Percentiles rank a stretch among this genome's conserved stretches.
Evolutionary conservation across 257 asterid species (phyloP).

Genomic region (Cynanchum wilfordii): DNA sequence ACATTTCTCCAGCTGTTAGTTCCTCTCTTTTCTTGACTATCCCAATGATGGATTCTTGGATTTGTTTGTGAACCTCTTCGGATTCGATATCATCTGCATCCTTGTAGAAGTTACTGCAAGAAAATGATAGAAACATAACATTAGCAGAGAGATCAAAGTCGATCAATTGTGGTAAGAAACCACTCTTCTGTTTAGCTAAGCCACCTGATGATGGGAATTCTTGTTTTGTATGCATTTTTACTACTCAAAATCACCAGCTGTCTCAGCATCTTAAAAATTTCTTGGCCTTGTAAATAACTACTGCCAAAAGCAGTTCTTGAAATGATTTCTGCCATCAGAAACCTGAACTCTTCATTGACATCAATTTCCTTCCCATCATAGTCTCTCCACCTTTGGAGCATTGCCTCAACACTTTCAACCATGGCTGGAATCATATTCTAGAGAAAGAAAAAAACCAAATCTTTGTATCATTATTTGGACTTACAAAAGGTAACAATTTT

Average conservation of each 20-base stretch:
- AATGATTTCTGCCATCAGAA: slow-evolving; percentile 47
- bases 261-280: slow-evolving; percentile 37
- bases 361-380: slow-evolving; percentile 37
- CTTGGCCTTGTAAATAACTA: slow-evolving; percentile 48
- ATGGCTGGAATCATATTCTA: slow-evolving; percentile 53
- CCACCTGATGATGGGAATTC: background rate
- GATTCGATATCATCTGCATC: slow-evolving; percentile 49
- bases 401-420: slow-evolving; percentile 38
- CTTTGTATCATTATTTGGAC: background rate
- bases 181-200: too few species aligned
- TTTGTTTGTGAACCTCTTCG: slow-evolving; percentile 34
- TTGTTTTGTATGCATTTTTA: slow-evolving; percentile 8
- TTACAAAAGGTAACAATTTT: background rate
- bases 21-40: slow-evolving; percentile 36
- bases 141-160: background rate
- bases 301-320: slow-evolving; percentile 70
- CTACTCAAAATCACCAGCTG: slow-evolving; percentile 18
- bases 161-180: background rate
- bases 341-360: slow-evolving; percentile 31
- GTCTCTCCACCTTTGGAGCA: slow-evolving; percentile 44
- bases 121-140: background rate
- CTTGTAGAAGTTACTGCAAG: background rate
- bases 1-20: slow-evolving; percentile 13
- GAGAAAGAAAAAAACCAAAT: background rate
- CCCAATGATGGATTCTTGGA: slow-evolving; percentile 43